A percentile compares a stretch with the other conserved stretches of the same genome.
These are phyloP conservation scores for Ceratocystis papillata DNA, from an alignment of 2,329 filamentous ascomycete species.

Conservation along the genomic window DNA sequence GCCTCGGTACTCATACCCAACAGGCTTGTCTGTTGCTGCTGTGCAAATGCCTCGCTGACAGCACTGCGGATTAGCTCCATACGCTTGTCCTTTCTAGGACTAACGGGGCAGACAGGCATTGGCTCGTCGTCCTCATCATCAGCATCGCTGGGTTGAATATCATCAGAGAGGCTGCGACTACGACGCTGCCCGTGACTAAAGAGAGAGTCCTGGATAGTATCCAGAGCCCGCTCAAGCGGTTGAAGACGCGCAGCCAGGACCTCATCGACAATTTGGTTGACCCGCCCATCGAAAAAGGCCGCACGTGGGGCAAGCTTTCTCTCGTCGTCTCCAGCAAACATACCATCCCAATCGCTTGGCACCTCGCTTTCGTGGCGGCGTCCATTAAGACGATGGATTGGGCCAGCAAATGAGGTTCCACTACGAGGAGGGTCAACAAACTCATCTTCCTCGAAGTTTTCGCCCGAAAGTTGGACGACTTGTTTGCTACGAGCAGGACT, in stretches of 20 bases:
- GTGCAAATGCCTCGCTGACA: conserved; percentile 60
- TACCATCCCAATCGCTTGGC: conserved; percentile 85
- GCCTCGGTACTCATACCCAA: conserved; percentile 38
- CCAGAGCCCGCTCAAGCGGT: conserved; percentile 70
- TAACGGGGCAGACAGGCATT: conserved; percentile 55
- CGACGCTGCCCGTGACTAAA: conserved; percentile 47
- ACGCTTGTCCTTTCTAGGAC: conserved; percentile 66
- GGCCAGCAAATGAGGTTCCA: conserved; percentile 43
- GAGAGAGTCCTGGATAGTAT: conserved; percentile 62
- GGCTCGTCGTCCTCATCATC: conserved; percentile 84
- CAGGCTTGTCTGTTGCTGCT: conserved; percentile 38
- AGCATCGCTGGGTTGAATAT: conserved; percentile 71
- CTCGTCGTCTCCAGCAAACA: conserved; percentile 71
- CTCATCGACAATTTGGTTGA: conserved; percentile 73
- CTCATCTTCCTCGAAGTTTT: conserved; percentile 48
- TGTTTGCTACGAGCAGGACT: conserved; percentile 54
- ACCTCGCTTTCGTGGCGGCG: conserved; percentile 38
- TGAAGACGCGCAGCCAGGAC: conserved; percentile 65
- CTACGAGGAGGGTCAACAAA: conserved; percentile 53
- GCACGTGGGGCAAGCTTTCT: conserved; percentile 71
- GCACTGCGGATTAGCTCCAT: conserved; percentile 69
- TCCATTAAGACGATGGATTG: conserved; percentile 50
- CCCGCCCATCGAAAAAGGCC: conserved; percentile 80
- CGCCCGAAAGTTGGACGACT: conserved; percentile 31
- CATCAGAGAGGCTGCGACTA: conserved; percentile 58